phyloP scores from a whole-genome alignment of 768 basidiomycete species.

The Trametes elegans region DNA sequence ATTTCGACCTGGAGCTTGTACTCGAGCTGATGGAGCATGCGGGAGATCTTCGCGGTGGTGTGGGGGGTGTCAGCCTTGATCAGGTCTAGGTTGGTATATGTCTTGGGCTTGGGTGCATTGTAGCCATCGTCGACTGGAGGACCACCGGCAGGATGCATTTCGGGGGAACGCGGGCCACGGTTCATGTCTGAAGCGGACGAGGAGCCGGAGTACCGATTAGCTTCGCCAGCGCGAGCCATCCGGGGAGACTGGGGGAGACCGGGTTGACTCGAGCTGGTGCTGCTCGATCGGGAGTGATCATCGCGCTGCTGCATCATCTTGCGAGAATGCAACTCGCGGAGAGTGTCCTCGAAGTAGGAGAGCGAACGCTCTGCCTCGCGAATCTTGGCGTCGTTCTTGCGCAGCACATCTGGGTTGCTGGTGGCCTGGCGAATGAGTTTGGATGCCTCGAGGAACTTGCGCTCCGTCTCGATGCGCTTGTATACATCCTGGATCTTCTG shows the following conservation, averaged over 20 bases:
- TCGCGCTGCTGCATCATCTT: slow-evolving; percentile 59
- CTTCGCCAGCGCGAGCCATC: slow-evolving; percentile 13
- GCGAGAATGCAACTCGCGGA: slow-evolving; percentile 78
- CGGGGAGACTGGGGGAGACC: slow-evolving; percentile 24
- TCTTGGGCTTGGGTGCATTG: slow-evolving; percentile 52
- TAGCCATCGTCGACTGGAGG: slow-evolving; percentile 31
- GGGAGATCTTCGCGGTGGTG: slow-evolving; percentile 93
- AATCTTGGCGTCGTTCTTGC: slow-evolving; percentile 80
- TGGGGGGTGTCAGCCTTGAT: slow-evolving; percentile 98
- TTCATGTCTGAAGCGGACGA: slow-evolving; percentile 20
- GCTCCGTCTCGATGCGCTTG: slow-evolving; percentile 88
- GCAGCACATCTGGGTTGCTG: slow-evolving; percentile 80
- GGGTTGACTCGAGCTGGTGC: slow-evolving; percentile 24
- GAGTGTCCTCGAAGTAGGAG: slow-evolving; percentile 83
- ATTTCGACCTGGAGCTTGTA: slow-evolving; percentile 98
- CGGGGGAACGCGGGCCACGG: slow-evolving; percentile 25
- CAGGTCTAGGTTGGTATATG: slow-evolving; percentile 85
- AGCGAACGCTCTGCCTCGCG: slow-evolving; percentile 82
- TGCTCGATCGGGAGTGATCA: slow-evolving; percentile 54
- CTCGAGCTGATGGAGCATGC: slow-evolving; percentile 97
- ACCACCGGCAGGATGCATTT: slow-evolving; percentile 28
- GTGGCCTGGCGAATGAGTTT: slow-evolving; percentile 79
- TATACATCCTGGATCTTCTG: slow-evolving; percentile 91
- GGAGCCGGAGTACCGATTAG: slow-evolving; percentile 17
- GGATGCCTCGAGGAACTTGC: slow-evolving; percentile 87